Evolutionary conservation across 2,329 filamentous ascomycete species (phyloP).

Genomic region (Chalaropsis ovoidea): DNA sequence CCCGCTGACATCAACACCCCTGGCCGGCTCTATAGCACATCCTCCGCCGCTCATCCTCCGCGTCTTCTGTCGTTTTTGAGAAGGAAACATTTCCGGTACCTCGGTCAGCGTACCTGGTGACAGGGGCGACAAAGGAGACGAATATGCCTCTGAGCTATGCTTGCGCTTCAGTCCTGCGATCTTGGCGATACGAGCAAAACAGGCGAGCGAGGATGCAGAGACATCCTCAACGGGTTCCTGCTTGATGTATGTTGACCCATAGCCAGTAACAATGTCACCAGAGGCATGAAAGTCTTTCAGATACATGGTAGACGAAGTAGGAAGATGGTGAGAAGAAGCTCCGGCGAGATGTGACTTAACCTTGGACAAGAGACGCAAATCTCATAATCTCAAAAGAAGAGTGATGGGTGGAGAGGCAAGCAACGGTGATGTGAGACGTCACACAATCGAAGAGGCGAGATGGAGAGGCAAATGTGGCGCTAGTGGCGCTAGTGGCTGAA

Average conservation of each 20-base stretch:
- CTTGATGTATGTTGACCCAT: slow-evolving; percentile 21
- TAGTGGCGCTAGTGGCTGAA: slow-evolving; percentile 15
- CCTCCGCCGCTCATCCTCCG: slow-evolving; percentile 16
- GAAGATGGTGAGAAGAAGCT: slow-evolving; percentile 9
- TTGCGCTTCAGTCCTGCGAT: slow-evolving; percentile 22
- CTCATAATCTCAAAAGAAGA: slow-evolving; percentile 13
- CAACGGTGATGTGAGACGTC: slow-evolving; percentile 1
- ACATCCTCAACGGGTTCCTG: slow-evolving; percentile 23
- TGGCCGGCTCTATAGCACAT: not conserved
- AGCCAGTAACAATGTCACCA: slow-evolving; percentile 6
- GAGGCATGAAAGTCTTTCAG: slow-evolving; percentile 9
- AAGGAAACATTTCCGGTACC: slow-evolving; percentile 13
- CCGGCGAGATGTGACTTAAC: not conserved
- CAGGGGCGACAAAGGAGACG: slow-evolving; percentile 20
- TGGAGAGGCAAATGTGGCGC: slow-evolving; percentile 8
- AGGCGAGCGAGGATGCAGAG: slow-evolving; percentile 6
- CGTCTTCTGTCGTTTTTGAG: slow-evolving; percentile 20
- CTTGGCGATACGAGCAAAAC: not conserved
- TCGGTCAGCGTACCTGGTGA: slow-evolving; percentile 20
- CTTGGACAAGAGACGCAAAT: slow-evolving; percentile 2
- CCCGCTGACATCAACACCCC: slow-evolving; percentile 12
- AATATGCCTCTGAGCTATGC: slow-evolving; percentile 22
- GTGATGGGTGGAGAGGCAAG: not conserved
- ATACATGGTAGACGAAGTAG: slow-evolving; percentile 8
- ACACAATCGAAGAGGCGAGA: slow-evolving; percentile 2